Conservation (phyloP, 176 grass and related monocot species). For the Olyra latifolia region DNA sequence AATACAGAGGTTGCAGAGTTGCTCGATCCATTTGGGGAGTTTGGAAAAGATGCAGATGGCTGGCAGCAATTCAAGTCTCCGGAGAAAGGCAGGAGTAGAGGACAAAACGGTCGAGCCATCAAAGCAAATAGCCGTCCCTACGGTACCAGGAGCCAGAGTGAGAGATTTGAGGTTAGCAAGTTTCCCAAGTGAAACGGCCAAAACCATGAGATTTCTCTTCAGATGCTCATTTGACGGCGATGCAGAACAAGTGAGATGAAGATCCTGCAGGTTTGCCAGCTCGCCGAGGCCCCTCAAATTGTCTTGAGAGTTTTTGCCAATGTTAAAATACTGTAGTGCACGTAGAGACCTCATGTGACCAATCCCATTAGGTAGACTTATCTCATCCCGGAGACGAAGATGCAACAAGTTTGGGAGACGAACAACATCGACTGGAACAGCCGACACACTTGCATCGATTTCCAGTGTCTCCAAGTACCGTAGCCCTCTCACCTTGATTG, state of each 20-base stretch:
- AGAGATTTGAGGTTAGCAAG: constrained; percentile 6
- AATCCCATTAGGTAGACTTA: background rate
- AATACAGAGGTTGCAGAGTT: background rate
- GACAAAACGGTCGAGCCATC: background rate
- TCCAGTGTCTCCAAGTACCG: background rate
- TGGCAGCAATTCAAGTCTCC: background rate
- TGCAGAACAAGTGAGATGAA: background rate
- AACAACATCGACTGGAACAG: background rate
- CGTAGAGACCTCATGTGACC: background rate
- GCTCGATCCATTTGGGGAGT: background rate
- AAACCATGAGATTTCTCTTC: background rate
- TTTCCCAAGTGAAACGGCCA: background rate
- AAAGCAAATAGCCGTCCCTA: background rate
- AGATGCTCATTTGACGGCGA: background rate
- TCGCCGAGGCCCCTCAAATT: background rate
- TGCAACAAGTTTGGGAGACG: background rate
- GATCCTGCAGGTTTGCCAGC: background rate
- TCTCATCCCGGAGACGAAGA: background rate
- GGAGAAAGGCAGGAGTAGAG: background rate
- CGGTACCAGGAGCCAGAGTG: background rate
- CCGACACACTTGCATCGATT: background rate
- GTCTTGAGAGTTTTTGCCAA: background rate
- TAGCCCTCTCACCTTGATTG: background rate
- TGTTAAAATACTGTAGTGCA: background rate
- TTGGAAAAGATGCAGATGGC: background rate